A percentile compares a stretch with the other conserved stretches of the same genome.
phyloP scores from a whole-genome alignment of 2,329 filamentous ascomycete species.

The Neofusicoccum sp. region DNA sequence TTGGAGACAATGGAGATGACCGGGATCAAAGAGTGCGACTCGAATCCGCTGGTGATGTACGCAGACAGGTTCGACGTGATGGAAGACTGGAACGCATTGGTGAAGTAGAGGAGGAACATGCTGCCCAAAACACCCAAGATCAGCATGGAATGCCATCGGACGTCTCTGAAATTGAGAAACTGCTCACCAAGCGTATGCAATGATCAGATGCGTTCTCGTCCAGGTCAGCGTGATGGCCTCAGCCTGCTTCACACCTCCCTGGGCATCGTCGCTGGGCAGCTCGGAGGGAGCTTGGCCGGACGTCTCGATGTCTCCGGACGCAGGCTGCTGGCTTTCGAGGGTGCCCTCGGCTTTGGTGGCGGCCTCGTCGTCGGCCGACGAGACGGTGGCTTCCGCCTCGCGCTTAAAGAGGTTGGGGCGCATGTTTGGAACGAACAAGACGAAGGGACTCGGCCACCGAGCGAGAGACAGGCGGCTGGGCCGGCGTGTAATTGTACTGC shows the following conservation, averaged over 20 bases:
- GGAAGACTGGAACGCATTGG: constrained; percentile 43
- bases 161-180: too few species aligned
- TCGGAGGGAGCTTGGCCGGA: background rate
- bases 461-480: background rate
- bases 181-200: constrained; percentile 38
- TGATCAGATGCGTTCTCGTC: constrained; percentile 35
- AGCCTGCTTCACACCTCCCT: constrained; percentile 39
- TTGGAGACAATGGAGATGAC: constrained; percentile 29
- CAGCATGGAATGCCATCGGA: background rate
- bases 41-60: constrained; percentile 33
- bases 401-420: constrained; percentile 4
- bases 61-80: constrained; percentile 34
- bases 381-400: background rate
- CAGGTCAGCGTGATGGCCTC: constrained; percentile 43
- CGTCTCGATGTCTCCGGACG: background rate
- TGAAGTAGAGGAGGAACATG: constrained; percentile 38
- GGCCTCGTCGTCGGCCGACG: background rate
- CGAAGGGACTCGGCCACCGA: background rate
- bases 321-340: too few species aligned
- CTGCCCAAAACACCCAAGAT: constrained; percentile 24
- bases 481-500: background rate
- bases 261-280: constrained; percentile 30
- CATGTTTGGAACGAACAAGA: background rate
- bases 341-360: background rate
- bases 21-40: constrained; percentile 28